Evolutionary conservation across 2,329 filamentous ascomycete species (phyloP), one percentile per base, ranked within the genome.

Genomic region (Pezizomycotina sp.): DNA sequence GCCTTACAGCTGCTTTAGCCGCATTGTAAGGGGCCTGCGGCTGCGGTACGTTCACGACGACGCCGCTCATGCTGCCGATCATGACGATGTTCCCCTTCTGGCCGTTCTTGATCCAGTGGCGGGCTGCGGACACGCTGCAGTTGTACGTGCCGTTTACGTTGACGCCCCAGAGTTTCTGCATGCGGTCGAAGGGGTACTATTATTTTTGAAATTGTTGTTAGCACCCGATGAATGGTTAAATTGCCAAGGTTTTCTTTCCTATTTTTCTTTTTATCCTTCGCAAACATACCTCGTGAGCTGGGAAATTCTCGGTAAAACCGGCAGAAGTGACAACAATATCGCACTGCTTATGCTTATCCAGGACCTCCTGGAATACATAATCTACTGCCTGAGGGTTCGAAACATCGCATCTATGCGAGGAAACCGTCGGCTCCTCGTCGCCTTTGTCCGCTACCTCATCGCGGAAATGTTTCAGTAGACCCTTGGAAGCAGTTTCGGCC

Each of bases 321-420:
- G 86, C 86, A n/a, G 82, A 91, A 16, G 86, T 93, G 51, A 95
- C 84, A 16, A 95, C 69, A 59, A 81, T 76, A 60, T 92, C 83
- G 58, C 78, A 77, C 15, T 36, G 31, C n/a, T 37, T 34, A 27
- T 49, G 47, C 15, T 31, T 19, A 2, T 22, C 27, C 22, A 46
- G 35, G 15, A 50, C 41, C 20, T 82, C 76, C 23, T 65, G 62
- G 48, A 93, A 66, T 50, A 77, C 77, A 20, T 63, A 59, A 39
- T 78, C 74, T 45, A 93, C 84, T 5, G 80, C 86, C 31, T 74
- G 69, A 14, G 76, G 76, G 50, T 78, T 71, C 16, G 81, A 74
- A 33, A 93, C 86, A 56, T 93, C 83, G 53, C 77, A 77, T 55
- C 79, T 84, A 60, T 95, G 86, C 2, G 83, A 80, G 2, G 86